These are phyloP conservation scores for Malassezia sympodialis DNA, from an alignment of 1,284 basidiomycete genomes.

Conservation along the genomic window DNA sequence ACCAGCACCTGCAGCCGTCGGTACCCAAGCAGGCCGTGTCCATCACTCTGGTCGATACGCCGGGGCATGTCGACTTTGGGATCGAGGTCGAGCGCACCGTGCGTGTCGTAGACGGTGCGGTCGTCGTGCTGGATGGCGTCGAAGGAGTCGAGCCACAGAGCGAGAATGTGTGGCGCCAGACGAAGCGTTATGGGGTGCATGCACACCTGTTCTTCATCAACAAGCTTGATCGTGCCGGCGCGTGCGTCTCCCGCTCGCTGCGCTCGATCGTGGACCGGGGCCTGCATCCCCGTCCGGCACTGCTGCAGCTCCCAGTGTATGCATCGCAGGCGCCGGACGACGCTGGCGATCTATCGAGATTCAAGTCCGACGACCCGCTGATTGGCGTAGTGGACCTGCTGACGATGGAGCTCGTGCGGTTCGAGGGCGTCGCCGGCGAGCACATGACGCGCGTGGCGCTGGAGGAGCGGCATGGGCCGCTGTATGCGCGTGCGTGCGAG, in stretches of 20 bases:
- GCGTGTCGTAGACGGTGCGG: conserved; percentile 75
- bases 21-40: conserved; percentile 49
- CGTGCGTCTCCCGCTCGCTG: conserved; percentile 63
- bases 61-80: conserved; percentile 83
- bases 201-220: conserved; percentile 73
- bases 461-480: conserved; percentile 37
- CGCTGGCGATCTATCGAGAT: conserved; percentile 55
- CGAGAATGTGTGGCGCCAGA: conserved; percentile 72
- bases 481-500: conserved; percentile 58
- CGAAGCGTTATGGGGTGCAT: conserved; percentile 66
- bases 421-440: conserved; percentile 36
- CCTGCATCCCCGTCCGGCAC: conserved; percentile 64
- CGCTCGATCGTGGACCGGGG: conserved; percentile 59
- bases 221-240: conserved; percentile 74
- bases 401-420: conserved; percentile 25
- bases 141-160: conserved; percentile 86
- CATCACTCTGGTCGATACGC: conserved; percentile 79
- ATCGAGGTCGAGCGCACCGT: conserved; percentile 89
- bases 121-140: conserved; percentile 76
- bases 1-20: neutral
- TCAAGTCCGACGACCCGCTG: conserved; percentile 65
- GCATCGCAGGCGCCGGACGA: conserved; percentile 58
- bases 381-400: conserved; percentile 50
- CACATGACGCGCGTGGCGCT: conserved; percentile 17
- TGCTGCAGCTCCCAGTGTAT: conserved; percentile 62